phyloP scores from a whole-genome alignment of 805 yeast species.

The Ogataea allantospora region DNA sequence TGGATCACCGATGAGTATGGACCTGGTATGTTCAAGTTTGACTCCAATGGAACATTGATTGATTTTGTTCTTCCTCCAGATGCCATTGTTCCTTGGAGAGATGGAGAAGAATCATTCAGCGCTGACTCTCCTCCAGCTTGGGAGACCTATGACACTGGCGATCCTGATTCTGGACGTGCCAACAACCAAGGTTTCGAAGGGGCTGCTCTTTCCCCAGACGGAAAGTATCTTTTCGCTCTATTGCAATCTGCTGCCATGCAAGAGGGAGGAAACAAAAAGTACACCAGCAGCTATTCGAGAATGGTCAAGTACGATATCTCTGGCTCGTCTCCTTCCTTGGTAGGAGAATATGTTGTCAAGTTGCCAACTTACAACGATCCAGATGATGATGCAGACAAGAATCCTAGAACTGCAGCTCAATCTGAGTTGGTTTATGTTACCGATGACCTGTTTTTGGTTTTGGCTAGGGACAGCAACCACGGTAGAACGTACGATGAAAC shows the following conservation, averaged over 20 bases:
- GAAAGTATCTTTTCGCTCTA: slow-evolving; percentile 25
- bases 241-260: slow-evolving; percentile 33
- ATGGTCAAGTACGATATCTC: slow-evolving; percentile 30
- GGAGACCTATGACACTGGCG: slow-evolving; percentile 23
- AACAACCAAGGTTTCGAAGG: slow-evolving; percentile 35
- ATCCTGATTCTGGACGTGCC: slow-evolving; percentile 31
- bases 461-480: slow-evolving; percentile 31
- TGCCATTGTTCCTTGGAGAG: slow-evolving; percentile 30
- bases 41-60: slow-evolving; percentile 25
- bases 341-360: slow-evolving; percentile 31
- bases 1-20: slow-evolving; percentile 37
- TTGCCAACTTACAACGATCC: slow-evolving; percentile 31
- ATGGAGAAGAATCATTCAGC: slow-evolving; percentile 24
- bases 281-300: slow-evolving; percentile 23
- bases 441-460: slow-evolving; percentile 30
- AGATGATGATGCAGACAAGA: slow-evolving; percentile 18
- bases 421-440: slow-evolving; percentile 30
- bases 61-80: slow-evolving; percentile 31
- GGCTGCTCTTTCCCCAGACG: slow-evolving; percentile 32
- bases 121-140: slow-evolving; percentile 31
- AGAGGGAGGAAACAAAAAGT: slow-evolving; percentile 32
- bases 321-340: slow-evolving; percentile 18
- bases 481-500: slow-evolving; percentile 28
- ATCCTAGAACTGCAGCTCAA: slow-evolving; percentile 32
- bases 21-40: slow-evolving; percentile 31